Percentiles rank a stretch among this genome's conserved stretches.
These are phyloP conservation scores for Fomitopsis betulina DNA, from an alignment of 1,284 basidiomycete genomes.

Conservation along the genomic window DNA sequence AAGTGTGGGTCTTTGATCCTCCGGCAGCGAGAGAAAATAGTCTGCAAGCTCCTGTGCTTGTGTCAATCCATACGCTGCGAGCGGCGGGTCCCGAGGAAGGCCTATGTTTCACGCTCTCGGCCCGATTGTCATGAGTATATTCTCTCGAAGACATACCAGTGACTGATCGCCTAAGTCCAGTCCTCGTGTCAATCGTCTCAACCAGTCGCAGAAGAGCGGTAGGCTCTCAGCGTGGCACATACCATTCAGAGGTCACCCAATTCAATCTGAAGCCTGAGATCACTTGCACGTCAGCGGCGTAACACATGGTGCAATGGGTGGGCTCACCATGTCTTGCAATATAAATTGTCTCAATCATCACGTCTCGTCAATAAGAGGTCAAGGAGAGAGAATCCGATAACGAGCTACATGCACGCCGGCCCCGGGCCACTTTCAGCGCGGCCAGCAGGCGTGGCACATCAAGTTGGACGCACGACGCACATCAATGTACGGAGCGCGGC, in stretches of 20 bases:
- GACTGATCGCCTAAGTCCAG: constrained; percentile 48
- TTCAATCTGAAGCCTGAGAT: constrained; percentile 67
- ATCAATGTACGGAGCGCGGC: neutral
- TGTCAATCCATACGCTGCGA: constrained; percentile 73
- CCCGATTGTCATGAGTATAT: too few species aligned
- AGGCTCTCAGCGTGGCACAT: constrained; percentile 17
- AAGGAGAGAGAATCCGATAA: neutral
- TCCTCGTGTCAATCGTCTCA: neutral
- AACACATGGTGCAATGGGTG: neutral
- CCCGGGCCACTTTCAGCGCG: too few species aligned
- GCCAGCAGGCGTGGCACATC: too few species aligned
- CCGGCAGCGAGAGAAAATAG: constrained; percentile 62
- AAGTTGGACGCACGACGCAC: too few species aligned
- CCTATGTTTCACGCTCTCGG: constrained; percentile 12
- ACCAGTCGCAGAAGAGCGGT: neutral
- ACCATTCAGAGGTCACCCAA: constrained; percentile 69
- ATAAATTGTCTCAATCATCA: constrained; percentile 66
- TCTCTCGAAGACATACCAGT: constrained; percentile 40
- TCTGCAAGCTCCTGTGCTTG: constrained; percentile 73
- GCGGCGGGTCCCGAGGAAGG: constrained; percentile 69
- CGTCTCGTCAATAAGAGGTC: neutral
- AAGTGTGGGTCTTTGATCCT: constrained; percentile 65
- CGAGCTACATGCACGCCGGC: too few species aligned
- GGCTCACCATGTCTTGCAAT: constrained; percentile 72
- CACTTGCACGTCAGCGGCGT: neutral